These are phyloP conservation scores for Orbilia quercus DNA, from an alignment of 2,329 filamentous ascomycete species.

Conservation along the genomic window DNA sequence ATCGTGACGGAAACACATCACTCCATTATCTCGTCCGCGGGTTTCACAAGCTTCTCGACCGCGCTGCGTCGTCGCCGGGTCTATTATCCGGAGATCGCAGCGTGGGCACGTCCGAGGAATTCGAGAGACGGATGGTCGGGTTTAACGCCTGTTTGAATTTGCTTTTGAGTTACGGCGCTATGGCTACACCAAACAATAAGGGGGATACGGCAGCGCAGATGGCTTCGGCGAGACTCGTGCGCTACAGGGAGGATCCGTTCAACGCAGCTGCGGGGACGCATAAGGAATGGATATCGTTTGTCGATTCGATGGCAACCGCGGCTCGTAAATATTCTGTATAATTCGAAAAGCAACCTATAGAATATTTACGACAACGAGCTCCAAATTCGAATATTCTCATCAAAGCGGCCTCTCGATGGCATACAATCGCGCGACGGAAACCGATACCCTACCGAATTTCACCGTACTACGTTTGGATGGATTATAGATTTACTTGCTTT, in stretches of 20 bases:
- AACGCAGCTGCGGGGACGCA: slow-evolving; percentile 44
- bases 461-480: slow-evolving; percentile 34
- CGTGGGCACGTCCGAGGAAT: slow-evolving; percentile 45
- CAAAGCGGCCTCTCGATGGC: background rate
- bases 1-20: slow-evolving; percentile 54
- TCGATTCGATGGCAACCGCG: slow-evolving; percentile 33
- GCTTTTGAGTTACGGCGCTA: slow-evolving; percentile 49
- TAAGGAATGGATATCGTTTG: slow-evolving; percentile 46
- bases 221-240: slow-evolving; percentile 40
- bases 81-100: slow-evolving; percentile 46
- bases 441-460: slow-evolving; percentile 38
- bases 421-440: background rate
- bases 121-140: slow-evolving; percentile 38
- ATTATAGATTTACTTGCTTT: slow-evolving; percentile 21
- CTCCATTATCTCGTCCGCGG: slow-evolving; percentile 53
- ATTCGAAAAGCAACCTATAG: background rate
- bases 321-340: slow-evolving; percentile 14
- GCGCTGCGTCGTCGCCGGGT: slow-evolving; percentile 36
- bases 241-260: slow-evolving; percentile 38
- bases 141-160: slow-evolving; percentile 52
- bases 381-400: background rate
- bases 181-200: slow-evolving; percentile 44
- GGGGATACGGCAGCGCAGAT: slow-evolving; percentile 52
- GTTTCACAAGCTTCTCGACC: slow-evolving; percentile 54
- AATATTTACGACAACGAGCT: slow-evolving; percentile 16